phyloP scores from a whole-genome alignment of 176 grass and related monocot species.

The Avena eriantha region DNA sequence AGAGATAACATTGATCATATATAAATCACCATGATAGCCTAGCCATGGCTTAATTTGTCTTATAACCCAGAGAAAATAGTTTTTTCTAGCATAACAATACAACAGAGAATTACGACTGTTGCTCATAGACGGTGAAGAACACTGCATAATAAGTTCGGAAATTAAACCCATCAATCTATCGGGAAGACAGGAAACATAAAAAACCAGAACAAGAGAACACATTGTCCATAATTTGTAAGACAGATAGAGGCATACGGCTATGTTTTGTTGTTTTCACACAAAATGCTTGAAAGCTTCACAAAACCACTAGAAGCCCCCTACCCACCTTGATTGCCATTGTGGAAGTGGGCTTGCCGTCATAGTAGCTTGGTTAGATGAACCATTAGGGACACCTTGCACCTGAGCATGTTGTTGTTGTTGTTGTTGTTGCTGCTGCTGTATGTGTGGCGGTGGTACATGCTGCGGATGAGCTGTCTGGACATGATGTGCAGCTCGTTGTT shows the following conservation, averaged over 20 bases:
- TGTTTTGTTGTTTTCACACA: slow-evolving; percentile 40
- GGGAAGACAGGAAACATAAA: slow-evolving; percentile 29
- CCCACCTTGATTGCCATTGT: slow-evolving; percentile 94
- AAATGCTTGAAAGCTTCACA: slow-evolving; percentile 60
- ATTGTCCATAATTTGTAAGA: not conserved
- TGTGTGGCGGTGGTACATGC: slow-evolving; percentile 10
- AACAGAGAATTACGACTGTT: not conserved
- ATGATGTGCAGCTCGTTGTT: slow-evolving; percentile 49
- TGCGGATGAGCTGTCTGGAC: slow-evolving; percentile 48
- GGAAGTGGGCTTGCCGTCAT: slow-evolving; percentile 81
- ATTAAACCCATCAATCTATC: slow-evolving; percentile 19
- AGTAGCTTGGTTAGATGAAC: slow-evolving; percentile 50
- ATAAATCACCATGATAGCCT: too few species aligned
- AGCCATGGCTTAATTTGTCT: too few species aligned
- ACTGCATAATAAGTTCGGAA: slow-evolving; percentile 24
- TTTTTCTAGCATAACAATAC: slow-evolving; percentile 17
- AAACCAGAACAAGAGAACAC: slow-evolving; percentile 28
- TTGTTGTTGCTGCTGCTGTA: slow-evolving; percentile 37
- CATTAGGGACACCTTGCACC: slow-evolving; percentile 55
- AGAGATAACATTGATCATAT: too few species aligned
- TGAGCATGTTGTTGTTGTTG: slow-evolving; percentile 38
- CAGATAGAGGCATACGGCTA: slow-evolving; percentile 20
- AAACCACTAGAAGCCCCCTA: slow-evolving; percentile 78
- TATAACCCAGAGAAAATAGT: not conserved
- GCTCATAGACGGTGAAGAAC: slow-evolving; percentile 1